These are phyloP conservation scores for Mycena venus DNA, from an alignment of 768 basidiomycete species.

Conservation along the genomic window DNA sequence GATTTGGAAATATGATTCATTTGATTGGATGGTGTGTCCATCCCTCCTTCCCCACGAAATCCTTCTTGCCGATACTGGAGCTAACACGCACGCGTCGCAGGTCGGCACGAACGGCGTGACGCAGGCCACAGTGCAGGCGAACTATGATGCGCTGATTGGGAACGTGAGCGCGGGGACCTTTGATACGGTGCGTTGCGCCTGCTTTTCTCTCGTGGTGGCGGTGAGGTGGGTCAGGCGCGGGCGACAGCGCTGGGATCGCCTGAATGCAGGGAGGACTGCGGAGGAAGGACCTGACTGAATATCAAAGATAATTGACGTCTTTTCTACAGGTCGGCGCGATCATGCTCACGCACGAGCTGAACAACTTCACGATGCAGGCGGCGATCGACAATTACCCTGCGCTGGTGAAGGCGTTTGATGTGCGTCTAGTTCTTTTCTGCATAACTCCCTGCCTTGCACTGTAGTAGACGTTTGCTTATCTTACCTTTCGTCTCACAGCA, in stretches of 20 bases:
- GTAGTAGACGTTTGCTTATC: not conserved
- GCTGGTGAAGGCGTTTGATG: conserved; percentile 60
- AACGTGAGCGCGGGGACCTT: conserved; percentile 11
- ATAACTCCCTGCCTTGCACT: no score
- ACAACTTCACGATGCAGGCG: conserved; percentile 72
- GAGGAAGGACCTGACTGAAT: no score
- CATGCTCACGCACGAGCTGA: conserved; percentile 64
- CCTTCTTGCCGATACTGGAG: not conserved
- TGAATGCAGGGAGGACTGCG: no score
- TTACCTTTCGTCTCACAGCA: conserved; percentile 36
- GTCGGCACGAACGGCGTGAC: not conserved
- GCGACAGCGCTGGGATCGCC: not conserved
- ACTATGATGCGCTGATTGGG: conserved; percentile 15
- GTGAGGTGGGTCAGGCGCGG: not conserved
- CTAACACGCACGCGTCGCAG: not conserved
- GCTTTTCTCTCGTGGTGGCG: not conserved
- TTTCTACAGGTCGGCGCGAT: conserved; percentile 23
- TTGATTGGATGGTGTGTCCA: conserved; percentile 48
- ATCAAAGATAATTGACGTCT: not conserved
- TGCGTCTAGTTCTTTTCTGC: conserved; percentile 35
- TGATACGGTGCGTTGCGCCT: conserved; percentile 1
- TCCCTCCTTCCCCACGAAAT: not conserved
- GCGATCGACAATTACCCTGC: conserved; percentile 64
- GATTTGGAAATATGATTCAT: conserved; percentile 74
- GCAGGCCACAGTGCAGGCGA: not conserved